Evolutionary conservation across 805 yeast species (phyloP), one percentile per base, ranked within the genome.

Genomic region (Myxozyma neglecta): DNA sequence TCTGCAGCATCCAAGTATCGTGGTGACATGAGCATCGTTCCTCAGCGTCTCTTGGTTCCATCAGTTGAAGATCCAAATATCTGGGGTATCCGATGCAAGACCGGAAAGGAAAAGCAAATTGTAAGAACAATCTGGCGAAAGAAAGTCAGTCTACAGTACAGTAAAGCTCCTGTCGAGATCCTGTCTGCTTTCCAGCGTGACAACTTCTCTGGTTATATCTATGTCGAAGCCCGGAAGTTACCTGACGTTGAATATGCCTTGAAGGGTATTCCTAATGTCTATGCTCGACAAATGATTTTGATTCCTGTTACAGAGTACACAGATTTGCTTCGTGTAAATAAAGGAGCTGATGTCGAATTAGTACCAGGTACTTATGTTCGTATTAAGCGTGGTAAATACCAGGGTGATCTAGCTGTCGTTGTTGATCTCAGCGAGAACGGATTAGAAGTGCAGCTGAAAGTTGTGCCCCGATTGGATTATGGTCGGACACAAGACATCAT

Each of bases 261-360:
- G 62, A 84, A 85, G 51, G 98, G 98, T 76, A 82, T 94, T 73
- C 93, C 94, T 39, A 92, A 91, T 74, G 86, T 93, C 40, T 94
- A 87, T 69, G 71, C 82, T 34, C 78, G 82, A 57, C 87, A 88
- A 70, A 89, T 89, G 75, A 81, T 92, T 54, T 80, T 93, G 63
- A 97, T 94, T 52, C 99, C 99, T 6, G 94, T 94, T 61, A 90
- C 89, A 73, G 99, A 94, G 76, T 89, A 91, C 74, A 97, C 97
- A 1, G 96, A 92, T 74, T 80, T 94, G 70, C 80, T 94, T 73
- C 88, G 96, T 71, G 97, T 96, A 59, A 89, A 86, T 58, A 90
- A 88, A 75, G 85, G 96, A 0, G 83, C 90, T 56, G 98, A 92
- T 70, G 88, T 90, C 32, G 92, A 90, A 70, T 78, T 94, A 29